These are phyloP conservation scores for Naegleria fowleri DNA, from an alignment of 208 protist genomes.

Conservation along the genomic window DNA sequence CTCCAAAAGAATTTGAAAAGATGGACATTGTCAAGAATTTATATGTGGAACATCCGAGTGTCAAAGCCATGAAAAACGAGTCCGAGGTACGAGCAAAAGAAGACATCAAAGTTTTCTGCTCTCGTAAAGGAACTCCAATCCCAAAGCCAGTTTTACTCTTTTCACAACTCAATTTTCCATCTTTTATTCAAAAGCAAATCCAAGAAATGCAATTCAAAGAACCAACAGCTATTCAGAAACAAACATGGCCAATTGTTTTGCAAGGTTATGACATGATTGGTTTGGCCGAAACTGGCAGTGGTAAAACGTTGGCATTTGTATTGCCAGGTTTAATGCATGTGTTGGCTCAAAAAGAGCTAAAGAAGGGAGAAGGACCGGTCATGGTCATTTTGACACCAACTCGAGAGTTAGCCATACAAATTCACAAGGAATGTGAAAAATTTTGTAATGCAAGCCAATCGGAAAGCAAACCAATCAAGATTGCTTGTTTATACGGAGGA, in stretches of 20 bases:
- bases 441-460: constrained; percentile 27
- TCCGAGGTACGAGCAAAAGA: background rate
- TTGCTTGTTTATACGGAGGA: constrained; percentile 47
- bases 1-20: background rate
- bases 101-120: background rate
- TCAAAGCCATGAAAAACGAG: background rate
- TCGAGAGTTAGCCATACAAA: constrained; percentile 79
- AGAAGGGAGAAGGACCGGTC: constrained; percentile 74
- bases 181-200: constrained; percentile 38
- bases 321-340: constrained; percentile 77
- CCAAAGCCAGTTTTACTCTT: background rate
- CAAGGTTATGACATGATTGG: constrained; percentile 66
- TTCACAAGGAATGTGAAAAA: constrained; percentile 48
- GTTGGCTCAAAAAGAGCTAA: constrained; percentile 68
- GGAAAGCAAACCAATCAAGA: background rate
- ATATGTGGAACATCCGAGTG: background rate
- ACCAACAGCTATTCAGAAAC: constrained; percentile 54
- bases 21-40: background rate
- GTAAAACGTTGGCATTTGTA: constrained; percentile 85
- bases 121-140: background rate
- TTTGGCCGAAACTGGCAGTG: constrained; percentile 80
- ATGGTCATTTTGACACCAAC: constrained; percentile 75
- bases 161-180: constrained; percentile 38
- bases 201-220: constrained; percentile 29
- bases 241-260: constrained; percentile 64